A percentile compares a stretch with the other conserved stretches of the same genome.
These are phyloP conservation scores for Colletotrichum spinosum DNA, from an alignment of 2,329 filamentous ascomycete genomes.

Conservation along the genomic window DNA sequence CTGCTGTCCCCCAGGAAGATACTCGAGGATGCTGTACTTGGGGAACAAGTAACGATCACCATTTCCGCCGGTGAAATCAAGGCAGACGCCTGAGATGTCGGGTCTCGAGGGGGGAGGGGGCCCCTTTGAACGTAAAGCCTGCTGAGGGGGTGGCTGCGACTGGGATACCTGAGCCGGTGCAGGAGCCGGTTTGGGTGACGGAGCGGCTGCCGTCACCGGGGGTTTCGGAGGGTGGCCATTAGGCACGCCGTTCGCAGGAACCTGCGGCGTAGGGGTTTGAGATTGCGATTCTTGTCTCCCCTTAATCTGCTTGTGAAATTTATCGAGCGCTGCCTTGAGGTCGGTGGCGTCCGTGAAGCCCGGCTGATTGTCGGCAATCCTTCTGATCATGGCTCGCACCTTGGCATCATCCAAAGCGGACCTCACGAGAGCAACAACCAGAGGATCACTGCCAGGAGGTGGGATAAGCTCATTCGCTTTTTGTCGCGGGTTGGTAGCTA, in stretches of 20 bases:
- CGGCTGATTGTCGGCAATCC: constrained; percentile 64
- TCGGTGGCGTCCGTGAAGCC: constrained; percentile 65
- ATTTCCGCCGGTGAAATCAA: constrained; percentile 74
- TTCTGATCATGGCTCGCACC: constrained; percentile 62
- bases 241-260: constrained; percentile 47
- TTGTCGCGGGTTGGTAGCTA: constrained; percentile 69
- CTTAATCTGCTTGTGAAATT: constrained; percentile 49
- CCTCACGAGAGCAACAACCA: constrained; percentile 69
- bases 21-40: constrained; percentile 81
- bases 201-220: constrained; percentile 18
- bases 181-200: constrained; percentile 15
- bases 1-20: constrained; percentile 66
- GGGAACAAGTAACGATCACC: constrained; percentile 85
- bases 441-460: constrained; percentile 64
- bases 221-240: constrained; percentile 44
- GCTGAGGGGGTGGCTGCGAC: constrained; percentile 52
- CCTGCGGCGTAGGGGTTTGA: constrained; percentile 44
- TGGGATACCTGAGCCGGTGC: constrained; percentile 26
- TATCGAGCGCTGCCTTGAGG: constrained; percentile 64
- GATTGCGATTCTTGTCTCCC: constrained; percentile 45
- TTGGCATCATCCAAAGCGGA: constrained; percentile 64
- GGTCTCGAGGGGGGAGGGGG: constrained; percentile 63
- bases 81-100: constrained; percentile 74
- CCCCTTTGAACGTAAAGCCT: constrained; percentile 71
- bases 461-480: constrained; percentile 64